Percentiles rank a stretch among this genome's conserved stretches.
Conservation (phyloP, 2,329 filamentous ascomycete species). For the Alternaria incomplexa region DNA sequence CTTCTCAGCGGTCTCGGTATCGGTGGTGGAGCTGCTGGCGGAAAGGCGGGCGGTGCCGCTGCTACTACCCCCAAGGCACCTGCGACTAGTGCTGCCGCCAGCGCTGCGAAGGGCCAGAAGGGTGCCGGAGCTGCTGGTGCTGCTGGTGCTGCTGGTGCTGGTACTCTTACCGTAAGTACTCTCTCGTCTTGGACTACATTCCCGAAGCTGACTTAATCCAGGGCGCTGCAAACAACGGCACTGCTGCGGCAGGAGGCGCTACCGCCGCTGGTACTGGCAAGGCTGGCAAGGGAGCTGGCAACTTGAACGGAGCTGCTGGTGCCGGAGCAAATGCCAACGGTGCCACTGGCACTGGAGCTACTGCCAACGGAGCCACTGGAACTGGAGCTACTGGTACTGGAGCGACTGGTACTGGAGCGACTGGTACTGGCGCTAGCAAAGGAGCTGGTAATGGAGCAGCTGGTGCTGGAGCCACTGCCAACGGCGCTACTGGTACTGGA, state of each 20-base stretch:
- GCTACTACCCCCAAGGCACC: background rate
- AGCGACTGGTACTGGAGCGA: background rate
- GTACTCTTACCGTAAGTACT: background rate
- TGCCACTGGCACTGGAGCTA: background rate
- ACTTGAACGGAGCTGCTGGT: background rate
- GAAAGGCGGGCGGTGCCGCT: background rate
- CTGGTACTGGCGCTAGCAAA: background rate
- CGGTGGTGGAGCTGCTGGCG: background rate
- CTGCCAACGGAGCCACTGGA: background rate
- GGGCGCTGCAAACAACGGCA: conserved; percentile 6
- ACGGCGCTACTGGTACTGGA: background rate
- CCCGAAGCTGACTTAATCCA: background rate
- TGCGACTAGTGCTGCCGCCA: conserved; percentile 1
- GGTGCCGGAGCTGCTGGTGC: background rate
- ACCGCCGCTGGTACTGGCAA: background rate
- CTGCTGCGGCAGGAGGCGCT: background rate
- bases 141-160: background rate
- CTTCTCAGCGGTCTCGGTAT: conserved; percentile 7
- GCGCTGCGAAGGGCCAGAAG: conserved; percentile 7
- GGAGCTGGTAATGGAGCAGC: background rate
- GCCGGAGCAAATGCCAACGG: background rate
- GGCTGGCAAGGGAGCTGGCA: background rate
- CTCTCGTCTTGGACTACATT: background rate
- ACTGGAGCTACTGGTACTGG: background rate
- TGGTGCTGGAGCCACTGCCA: conserved; percentile 2